Conservation (phyloP, 1,139 yeast genomes). For the Taphrina confusa region DNA sequence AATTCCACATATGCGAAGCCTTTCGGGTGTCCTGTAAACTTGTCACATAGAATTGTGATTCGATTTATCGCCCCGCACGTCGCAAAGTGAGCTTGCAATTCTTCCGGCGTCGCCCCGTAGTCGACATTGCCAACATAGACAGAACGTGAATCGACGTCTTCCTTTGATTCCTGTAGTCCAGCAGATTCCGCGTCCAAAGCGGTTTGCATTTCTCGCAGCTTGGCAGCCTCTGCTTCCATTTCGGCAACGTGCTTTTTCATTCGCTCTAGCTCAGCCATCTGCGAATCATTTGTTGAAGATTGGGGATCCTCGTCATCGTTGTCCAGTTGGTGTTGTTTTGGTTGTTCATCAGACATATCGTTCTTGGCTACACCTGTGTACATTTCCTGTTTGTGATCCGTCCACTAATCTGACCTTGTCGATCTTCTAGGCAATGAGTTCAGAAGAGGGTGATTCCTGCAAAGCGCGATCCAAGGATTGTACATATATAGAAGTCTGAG, state of each 20-base stretch:
- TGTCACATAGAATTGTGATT: slow-evolving; percentile 75
- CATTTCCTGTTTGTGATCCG: no score
- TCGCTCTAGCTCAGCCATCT: slow-evolving; percentile 32
- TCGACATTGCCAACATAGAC: slow-evolving; percentile 88
- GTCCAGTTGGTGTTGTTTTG: slow-evolving; percentile 15
- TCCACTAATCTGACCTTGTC: no score
- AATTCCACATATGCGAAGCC: slow-evolving; percentile 87
- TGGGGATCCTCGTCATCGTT: slow-evolving; percentile 30
- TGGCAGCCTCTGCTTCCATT: slow-evolving; percentile 59
- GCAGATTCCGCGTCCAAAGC: slow-evolving; percentile 53
- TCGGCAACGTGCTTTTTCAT: slow-evolving; percentile 48
- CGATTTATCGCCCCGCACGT: slow-evolving; percentile 76
- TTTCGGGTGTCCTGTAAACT: slow-evolving; percentile 73
- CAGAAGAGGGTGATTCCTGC: no score
- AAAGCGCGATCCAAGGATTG: no score
- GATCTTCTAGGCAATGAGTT: no score
- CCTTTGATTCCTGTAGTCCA: slow-evolving; percentile 53
- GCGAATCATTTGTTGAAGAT: background rate
- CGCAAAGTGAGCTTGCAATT: slow-evolving; percentile 74
- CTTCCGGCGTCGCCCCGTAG: slow-evolving; percentile 74
- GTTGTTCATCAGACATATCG: slow-evolving; percentile 23
- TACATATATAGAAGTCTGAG: no score
- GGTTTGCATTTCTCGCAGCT: slow-evolving; percentile 56
- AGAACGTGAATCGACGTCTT: slow-evolving; percentile 72
- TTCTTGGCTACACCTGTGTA: no score